These are phyloP conservation scores for Kwoniella shivajii DNA, from an alignment of 1,284 basidiomycete species.

Conservation along the genomic window DNA sequence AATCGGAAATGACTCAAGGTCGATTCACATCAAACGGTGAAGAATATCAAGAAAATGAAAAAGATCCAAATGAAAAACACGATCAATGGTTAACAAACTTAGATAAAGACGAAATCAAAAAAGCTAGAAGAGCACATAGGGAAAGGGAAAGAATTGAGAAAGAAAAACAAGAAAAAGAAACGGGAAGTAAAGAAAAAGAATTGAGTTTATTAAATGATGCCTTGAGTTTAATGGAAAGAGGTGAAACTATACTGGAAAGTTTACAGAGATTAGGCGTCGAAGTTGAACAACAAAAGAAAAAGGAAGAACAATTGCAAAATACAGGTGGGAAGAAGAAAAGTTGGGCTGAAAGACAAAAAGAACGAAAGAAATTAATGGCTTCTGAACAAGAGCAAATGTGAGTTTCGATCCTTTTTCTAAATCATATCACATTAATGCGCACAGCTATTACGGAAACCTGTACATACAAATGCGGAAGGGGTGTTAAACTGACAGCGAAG, in stretches of 20 bases:
- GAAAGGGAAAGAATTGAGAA: conserved; percentile 66
- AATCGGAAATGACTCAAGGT: conserved; percentile 95
- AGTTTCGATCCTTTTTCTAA: too few species aligned
- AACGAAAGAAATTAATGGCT: conserved; percentile 47
- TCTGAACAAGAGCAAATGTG: conserved; percentile 34
- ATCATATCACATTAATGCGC: too few species aligned
- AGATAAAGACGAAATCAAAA: conserved; percentile 82
- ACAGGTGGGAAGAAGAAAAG: conserved; percentile 44
- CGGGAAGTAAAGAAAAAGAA: conserved; percentile 58
- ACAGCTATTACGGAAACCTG: too few species aligned
- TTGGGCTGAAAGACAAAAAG: conserved; percentile 54
- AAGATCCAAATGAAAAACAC: conserved; percentile 85
- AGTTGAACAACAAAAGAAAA: conserved; percentile 62
- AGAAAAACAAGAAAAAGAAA: conserved; percentile 68
- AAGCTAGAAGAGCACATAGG: conserved; percentile 71
- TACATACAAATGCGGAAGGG: too few species aligned
- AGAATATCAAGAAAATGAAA: conserved; percentile 75
- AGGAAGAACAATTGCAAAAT: conserved; percentile 32
- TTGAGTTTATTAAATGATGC: conserved; percentile 68
- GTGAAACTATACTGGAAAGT: conserved; percentile 87
- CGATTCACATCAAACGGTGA: conserved; percentile 91
- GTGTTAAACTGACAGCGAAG: too few species aligned
- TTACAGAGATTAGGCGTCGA: conserved; percentile 79
- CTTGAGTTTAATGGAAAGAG: conserved; percentile 74
- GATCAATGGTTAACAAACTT: conserved; percentile 93